phyloP scores from a whole-genome alignment of 495 filamentous ascomycete genomes.

The Thermochaetoides thermophila region DNA sequence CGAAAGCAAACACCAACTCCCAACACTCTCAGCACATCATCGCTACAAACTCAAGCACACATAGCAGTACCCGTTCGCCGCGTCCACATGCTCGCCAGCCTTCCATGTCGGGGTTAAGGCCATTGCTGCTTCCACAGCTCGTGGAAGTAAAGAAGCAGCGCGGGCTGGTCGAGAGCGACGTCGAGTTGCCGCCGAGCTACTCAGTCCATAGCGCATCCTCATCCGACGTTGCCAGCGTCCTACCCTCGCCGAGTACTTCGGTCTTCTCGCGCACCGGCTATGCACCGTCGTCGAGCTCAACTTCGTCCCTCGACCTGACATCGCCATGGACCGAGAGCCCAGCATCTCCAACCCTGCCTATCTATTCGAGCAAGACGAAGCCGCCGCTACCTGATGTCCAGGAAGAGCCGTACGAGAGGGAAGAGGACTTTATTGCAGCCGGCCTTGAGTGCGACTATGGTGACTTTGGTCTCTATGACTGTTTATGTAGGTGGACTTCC shows the following conservation, averaged over 20 bases:
- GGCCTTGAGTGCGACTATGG: slow-evolving; percentile 21
- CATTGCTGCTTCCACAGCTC: slow-evolving; percentile 33
- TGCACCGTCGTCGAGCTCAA: slow-evolving; percentile 36
- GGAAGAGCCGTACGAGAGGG: slow-evolving; percentile 38
- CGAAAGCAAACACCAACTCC: neutral
- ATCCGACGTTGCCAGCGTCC: slow-evolving; percentile 42
- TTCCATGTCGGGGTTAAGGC: slow-evolving; percentile 37
- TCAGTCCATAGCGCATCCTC: slow-evolving; percentile 34
- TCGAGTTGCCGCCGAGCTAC: slow-evolving; percentile 13
- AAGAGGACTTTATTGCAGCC: slow-evolving; percentile 37
- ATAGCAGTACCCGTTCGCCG: no score
- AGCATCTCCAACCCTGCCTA: slow-evolving; percentile 28
- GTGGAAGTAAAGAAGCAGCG: slow-evolving; percentile 37
- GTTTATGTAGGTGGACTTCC: slow-evolving; percentile 36
- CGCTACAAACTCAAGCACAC: neutral
- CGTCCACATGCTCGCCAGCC: slow-evolving; percentile 1
- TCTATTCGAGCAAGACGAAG: slow-evolving; percentile 27
- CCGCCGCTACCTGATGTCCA: slow-evolving; percentile 38
- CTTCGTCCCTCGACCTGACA: slow-evolving; percentile 32
- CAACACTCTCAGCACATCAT: neutral
- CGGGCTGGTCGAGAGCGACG: slow-evolving; percentile 7
- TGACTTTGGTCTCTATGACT: slow-evolving; percentile 34
- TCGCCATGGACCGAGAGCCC: slow-evolving; percentile 27
- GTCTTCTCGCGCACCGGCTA: slow-evolving; percentile 44
- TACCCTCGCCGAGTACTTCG: slow-evolving; percentile 46